Evolutionary conservation across 192 early-diverging fungal genomes (phyloP), one percentile per base, ranked within the genome.

Genomic region (Gryganskiella cystojenkinii): DNA sequence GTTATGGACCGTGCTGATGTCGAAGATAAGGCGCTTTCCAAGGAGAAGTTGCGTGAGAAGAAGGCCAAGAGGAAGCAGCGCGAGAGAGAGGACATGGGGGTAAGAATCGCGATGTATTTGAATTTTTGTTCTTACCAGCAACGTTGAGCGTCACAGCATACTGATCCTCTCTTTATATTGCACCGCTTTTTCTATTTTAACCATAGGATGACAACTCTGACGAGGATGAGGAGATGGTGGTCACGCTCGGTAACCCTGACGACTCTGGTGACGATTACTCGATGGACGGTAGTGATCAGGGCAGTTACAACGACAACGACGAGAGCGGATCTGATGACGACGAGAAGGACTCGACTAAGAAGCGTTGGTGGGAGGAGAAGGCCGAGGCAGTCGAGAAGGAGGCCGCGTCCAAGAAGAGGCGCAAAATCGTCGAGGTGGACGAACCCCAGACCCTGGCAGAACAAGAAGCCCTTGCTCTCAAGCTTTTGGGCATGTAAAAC

Each of bases 1-100:
- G 81, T 83, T 6, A 94, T 98, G 92, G 85, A 88, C 31, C 76
- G 83, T 25, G 92, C 86, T 7, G 98, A 99, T 87, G 65, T 86
- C 17, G 81, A 83, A 4, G 98, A 99, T 74, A 94, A 94, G 71
- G 84, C 79, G 19, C 61, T 82, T 14, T 90, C 86, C 24, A 88
- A 90, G 51, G 83, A 89, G 50, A 91, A 88, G 83, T 76, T 83
- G 28, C 80, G 83, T 51, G 91, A 91, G 65, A 96, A 93, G 88
- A 82, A 85, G 71, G 61, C 85, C 42, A 89, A 90, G 51, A 84
- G 82, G 67, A 95, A 94, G 80, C 60, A 83, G 52, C 83, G 88
- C 30, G 88, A 87, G 59, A 80, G 79, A 54, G 88, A 87, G 59
- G 85, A 79, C 47, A 63, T 72, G 73, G 80, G 55, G 37, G 19